Conservation (phyloP, 2,329 filamentous ascomycete genomes). For the Claviceps quebecensis region DNA sequence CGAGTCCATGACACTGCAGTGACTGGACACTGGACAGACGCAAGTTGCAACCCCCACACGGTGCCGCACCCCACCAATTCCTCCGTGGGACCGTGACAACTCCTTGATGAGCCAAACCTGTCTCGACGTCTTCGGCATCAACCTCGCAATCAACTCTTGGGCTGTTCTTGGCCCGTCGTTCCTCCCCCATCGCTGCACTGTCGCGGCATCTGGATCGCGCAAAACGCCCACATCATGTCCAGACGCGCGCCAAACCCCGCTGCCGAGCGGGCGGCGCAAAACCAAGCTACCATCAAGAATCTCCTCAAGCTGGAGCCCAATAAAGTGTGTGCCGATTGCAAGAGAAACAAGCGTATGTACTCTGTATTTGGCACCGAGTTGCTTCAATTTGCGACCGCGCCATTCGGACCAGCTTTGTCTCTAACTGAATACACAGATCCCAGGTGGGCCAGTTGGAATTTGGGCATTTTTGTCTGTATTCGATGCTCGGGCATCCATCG, state of each 20-base stretch:
- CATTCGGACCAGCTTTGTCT: constrained; percentile 2
- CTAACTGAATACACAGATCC: constrained; percentile 50
- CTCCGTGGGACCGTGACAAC: neutral
- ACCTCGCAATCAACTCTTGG: neutral
- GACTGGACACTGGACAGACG: too few relatives aligned
- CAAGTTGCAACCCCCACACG: too few relatives aligned
- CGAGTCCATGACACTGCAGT: too few relatives aligned
- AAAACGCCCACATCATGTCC: constrained; percentile 45
- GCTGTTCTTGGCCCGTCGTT: neutral
- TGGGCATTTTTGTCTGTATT: constrained; percentile 95
- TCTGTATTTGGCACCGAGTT: neutral
- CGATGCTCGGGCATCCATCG: constrained; percentile 97
- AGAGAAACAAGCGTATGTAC: constrained; percentile 84
- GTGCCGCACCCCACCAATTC: neutral
- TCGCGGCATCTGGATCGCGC: neutral
- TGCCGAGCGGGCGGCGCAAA: constrained; percentile 81
- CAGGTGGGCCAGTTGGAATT: constrained; percentile 97
- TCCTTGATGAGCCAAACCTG: neutral
- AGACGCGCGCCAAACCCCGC: constrained; percentile 63
- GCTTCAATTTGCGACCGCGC: neutral
- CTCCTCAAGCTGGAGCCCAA: constrained; percentile 89
- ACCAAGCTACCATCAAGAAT: constrained; percentile 85
- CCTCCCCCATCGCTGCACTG: constrained; percentile 7
- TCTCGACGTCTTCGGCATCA: neutral
- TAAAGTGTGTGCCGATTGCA: constrained; percentile 97